Base-by-base conservation (phyloP, 371 early-diverging fungal species). In the Rhizopus arrhizus region DNA sequence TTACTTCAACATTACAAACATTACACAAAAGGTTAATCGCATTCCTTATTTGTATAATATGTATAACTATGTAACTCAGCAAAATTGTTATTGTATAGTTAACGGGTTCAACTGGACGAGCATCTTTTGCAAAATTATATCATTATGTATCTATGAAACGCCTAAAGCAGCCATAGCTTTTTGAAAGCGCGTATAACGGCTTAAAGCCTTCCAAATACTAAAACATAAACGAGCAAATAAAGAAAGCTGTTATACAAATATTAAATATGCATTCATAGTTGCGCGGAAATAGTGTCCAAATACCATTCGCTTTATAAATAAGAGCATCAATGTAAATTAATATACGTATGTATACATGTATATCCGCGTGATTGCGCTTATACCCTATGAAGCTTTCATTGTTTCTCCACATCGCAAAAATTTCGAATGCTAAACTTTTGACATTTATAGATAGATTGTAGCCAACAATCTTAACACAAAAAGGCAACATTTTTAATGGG, bases 281-380 rank as follows among this genome's bases (percentile, higher is more conserved):
- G 43, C 43, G 43, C 43, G 43, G 43, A 43, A 43, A 43, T 43
- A 43, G 43, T 43, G 43, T 43, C n/a, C 43, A n/a, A 43, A 11
- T 43, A 22, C 2, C 22, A 22, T 22, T 22, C 22, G 22, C 22
- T 22, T 22, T 2, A 22, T 22, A 22, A 22, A 22, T 22, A 22
- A 22, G 22, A 22, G 22, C 22, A 22, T 22, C 22, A 22, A 22
- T 22, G 22, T 22, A 22, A 22, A 22, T 22, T 22, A 22, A 22
- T 22, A 22, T 22, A 22, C 22, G 22, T 22, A 22, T 22, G 2
- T 22, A 22, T 22, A 22, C 22, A 22, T 22, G 22, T 22, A 22
- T 22, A 22, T 22, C 22, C 22, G 2, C 22, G 22, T 2, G 22
- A 22, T 22, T 22, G 2, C 2, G 22, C 22, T 22, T 22, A 22